phyloP scores from a whole-genome alignment of 2,329 filamentous ascomycete genomes.

The Pseudogymnoascus sp. region DNA sequence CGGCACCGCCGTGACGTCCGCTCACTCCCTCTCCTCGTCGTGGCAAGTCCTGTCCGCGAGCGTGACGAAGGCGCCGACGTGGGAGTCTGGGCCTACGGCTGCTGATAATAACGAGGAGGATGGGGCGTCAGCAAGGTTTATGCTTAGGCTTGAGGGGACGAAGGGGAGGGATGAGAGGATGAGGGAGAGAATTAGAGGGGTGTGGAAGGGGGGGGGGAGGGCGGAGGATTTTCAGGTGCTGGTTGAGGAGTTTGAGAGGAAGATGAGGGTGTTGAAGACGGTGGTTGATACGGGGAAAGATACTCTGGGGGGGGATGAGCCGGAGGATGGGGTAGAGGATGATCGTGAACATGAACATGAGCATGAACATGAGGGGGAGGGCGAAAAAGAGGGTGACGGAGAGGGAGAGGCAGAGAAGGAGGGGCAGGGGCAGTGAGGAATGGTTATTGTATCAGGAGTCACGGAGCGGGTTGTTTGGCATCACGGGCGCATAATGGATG shows the following conservation, averaged over 20 bases:
- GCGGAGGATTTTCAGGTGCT: slow-evolving; percentile 43
- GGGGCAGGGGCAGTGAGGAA: not conserved
- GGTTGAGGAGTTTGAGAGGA: slow-evolving; percentile 48
- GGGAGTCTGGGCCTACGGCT: slow-evolving; percentile 34
- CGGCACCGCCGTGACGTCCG: slow-evolving; percentile 52
- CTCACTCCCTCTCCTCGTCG: slow-evolving; percentile 62
- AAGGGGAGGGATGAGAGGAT: slow-evolving; percentile 27
- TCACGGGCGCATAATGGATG: not conserved
- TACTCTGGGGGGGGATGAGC: slow-evolving; percentile 16
- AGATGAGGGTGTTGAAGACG: slow-evolving; percentile 46
- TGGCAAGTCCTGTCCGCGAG: slow-evolving; percentile 58
- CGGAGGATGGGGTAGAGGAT: slow-evolving; percentile 7
- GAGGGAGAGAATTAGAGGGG: slow-evolving; percentile 24
- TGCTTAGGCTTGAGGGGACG: slow-evolving; percentile 54
- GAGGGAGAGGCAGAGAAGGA: too few relatives aligned
- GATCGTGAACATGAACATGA: slow-evolving; percentile 8
- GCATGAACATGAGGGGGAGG: not conserved
- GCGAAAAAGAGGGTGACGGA: not conserved
- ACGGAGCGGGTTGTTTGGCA: not conserved
- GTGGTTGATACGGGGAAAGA: slow-evolving; percentile 39
- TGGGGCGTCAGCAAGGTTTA: slow-evolving; percentile 31
- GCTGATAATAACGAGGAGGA: slow-evolving; percentile 8
- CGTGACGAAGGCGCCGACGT: slow-evolving; percentile 53
- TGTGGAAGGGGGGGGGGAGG: slow-evolving; percentile 10
- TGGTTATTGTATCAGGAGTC: not conserved